Evolutionary conservation across 805 yeast species (phyloP).

Genomic region (Metschnikowia matae): DNA sequence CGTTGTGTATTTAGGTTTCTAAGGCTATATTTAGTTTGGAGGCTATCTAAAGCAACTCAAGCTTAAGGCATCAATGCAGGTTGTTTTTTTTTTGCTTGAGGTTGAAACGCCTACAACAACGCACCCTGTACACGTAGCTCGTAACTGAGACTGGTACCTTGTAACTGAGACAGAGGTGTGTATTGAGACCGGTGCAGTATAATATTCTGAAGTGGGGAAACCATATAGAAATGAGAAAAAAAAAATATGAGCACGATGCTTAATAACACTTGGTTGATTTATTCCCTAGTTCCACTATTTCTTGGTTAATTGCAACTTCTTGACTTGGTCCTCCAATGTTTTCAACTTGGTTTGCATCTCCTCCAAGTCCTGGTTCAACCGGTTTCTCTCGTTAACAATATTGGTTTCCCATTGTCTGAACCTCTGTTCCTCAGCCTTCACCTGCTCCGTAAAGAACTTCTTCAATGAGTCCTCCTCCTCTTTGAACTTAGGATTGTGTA

Average conservation of each 20-base stretch:
- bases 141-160: too few species aligned
- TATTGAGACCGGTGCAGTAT: too few species aligned
- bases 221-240: too few species aligned
- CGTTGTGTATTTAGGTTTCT: too few species aligned
- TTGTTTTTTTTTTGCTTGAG: too few species aligned
- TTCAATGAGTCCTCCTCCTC: conserved; percentile 95
- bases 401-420: conserved; percentile 98
- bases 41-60: too few species aligned
- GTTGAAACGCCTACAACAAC: background rate
- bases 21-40: too few species aligned
- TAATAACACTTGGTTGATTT: background rate
- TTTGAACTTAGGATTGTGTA: conserved; percentile 83
- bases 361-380: conserved; percentile 90
- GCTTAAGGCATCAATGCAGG: too few species aligned
- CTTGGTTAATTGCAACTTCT: conserved; percentile 45
- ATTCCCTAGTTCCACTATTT: conserved; percentile 9
- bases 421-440: conserved; percentile 93
- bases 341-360: conserved; percentile 77
- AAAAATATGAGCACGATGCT: background rate
- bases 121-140: background rate
- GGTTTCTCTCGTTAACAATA: conserved; percentile 89
- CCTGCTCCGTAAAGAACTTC: conserved; percentile 92
- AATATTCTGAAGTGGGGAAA: too few species aligned
- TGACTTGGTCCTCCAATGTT: conserved; percentile 71
- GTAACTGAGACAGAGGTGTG: too few species aligned